Conservation (phyloP, 2,329 filamentous ascomycete genomes). For the Knufia petricola region DNA sequence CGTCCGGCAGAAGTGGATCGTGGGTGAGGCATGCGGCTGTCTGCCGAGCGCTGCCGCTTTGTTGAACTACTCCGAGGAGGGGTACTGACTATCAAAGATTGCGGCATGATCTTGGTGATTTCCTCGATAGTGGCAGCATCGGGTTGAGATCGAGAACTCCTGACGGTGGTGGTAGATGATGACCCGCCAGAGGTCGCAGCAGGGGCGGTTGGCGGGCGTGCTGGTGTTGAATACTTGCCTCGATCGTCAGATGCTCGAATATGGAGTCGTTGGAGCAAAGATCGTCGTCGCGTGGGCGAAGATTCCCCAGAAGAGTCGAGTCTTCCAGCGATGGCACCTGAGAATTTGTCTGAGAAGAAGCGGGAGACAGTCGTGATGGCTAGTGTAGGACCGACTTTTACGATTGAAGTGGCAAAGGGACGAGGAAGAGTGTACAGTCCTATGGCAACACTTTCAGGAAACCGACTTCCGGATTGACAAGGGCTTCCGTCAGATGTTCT, state of each 20-base stretch:
- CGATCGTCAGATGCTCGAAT: conserved; percentile 17
- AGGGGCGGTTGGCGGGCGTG: conserved; percentile 2
- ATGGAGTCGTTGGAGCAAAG: conserved; percentile 21
- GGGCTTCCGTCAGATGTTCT: not conserved
- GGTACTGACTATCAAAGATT: conserved; percentile 16
- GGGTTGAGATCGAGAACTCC: conserved; percentile 15
- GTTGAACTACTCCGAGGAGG: conserved; percentile 12
- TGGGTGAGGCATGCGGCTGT: conserved; percentile 8
- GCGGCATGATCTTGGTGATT: conserved; percentile 21
- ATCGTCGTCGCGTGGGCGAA: conserved; percentile 12
- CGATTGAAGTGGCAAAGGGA: not conserved
- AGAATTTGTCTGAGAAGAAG: conserved; percentile 20
- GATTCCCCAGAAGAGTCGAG: conserved; percentile 17
- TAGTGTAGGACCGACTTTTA: not conserved
- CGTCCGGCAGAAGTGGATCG: conserved; percentile 10
- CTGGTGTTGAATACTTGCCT: conserved; percentile 17
- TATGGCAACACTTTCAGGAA: not conserved
- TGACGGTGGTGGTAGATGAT: conserved; percentile 10
- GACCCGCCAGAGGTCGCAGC: not conserved
- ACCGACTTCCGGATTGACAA: not conserved
- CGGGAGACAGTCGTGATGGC: conserved; percentile 21
- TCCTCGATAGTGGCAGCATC: conserved; percentile 19
- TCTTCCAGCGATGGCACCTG: conserved; percentile 18
- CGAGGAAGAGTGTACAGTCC: not conserved
- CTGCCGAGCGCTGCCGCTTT: conserved; percentile 21